These are phyloP conservation scores for Tricholoma bakamatsutake DNA, from an alignment of 768 basidiomycete species.

Conservation along the genomic window DNA sequence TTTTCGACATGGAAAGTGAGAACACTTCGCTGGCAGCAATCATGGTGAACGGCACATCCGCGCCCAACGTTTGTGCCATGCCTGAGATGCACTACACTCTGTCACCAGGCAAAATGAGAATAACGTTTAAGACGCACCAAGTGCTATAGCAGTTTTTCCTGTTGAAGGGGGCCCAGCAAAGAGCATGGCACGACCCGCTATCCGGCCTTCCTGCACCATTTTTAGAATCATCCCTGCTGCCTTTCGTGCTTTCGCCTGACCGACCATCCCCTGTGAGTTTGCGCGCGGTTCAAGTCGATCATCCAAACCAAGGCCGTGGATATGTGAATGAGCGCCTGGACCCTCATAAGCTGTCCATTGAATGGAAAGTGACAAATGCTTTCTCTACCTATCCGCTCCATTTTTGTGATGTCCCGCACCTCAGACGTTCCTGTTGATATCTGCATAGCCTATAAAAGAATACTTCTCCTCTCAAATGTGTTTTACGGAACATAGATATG, in stretches of 20 bases:
- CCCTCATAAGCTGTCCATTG: slow-evolving; percentile 7
- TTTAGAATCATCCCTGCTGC: slow-evolving; percentile 96
- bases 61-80: slow-evolving; percentile 92
- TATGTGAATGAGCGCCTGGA: slow-evolving; percentile 87
- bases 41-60: slow-evolving; percentile 97
- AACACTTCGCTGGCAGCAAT: slow-evolving; percentile 98
- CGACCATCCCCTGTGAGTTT: slow-evolving; percentile 94
- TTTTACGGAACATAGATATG: neutral
- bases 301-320: slow-evolving; percentile 91
- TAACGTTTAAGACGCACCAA: slow-evolving; percentile 50
- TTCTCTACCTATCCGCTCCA: slow-evolving; percentile 80
- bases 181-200: slow-evolving; percentile 92
- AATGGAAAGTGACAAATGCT: neutral
- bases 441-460: slow-evolving; percentile 41
- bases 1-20: slow-evolving; percentile 97
- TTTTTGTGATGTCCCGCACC: slow-evolving; percentile 82
- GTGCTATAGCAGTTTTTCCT: slow-evolving; percentile 96
- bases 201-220: slow-evolving; percentile 96
- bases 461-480: neutral
- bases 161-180: slow-evolving; percentile 97
- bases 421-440: slow-evolving; percentile 76
- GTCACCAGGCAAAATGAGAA: neutral
- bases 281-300: slow-evolving; percentile 85
- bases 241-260: slow-evolving; percentile 92
- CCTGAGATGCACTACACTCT: slow-evolving; percentile 37